Evolutionary conservation across 2,329 filamentous ascomycete genomes (phyloP), one percentile per base, ranked within the genome.

Genomic region (Sclerotinia minor): DNA sequence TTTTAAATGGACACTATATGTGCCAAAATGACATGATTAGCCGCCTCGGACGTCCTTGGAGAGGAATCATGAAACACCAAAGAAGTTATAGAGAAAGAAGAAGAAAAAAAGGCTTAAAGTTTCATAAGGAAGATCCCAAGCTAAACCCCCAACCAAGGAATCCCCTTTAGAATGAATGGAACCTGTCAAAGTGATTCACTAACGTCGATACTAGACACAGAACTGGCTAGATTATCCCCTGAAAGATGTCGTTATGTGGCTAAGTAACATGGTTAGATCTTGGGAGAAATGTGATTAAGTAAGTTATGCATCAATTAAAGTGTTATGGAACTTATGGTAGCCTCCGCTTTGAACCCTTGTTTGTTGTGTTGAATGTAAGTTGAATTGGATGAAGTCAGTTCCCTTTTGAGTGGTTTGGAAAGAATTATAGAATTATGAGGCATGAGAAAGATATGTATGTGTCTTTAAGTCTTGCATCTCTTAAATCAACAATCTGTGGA

Each of bases 241-340:
- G 59, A 49, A 41, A 49, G 44, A 61, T 50, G 29, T 61, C 59
- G 59, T 50, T 50, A 49, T 60, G 58, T 49, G 41, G 44, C 41
- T 61, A 35, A 55, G 21, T 15, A n/a, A n/a, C 53, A 55, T 55
- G 29, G 29, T n/a, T 38, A 55, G 53, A 55, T 55, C 53, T 55
- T 55, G 53, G 29, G 53, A 55, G 29, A 55, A 55, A n/a, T 55
- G 53, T 41, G 38, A 9, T 38, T 35, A 9, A 35, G 35, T 35
- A 21, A 54, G 2, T 54, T n/a, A 7, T 35, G 52, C 1, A 54
- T 13, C 52, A n/a, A 35, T 54, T 13, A 6, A 29, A 29, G 35
- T 35, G 7, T 19, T 5, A 21, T 29, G 5, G 29, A 5, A 11
- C n/a, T n/a, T n/a, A n/a, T n/a, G n/a, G 19, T 49, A 11, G 58